Percentiles rank a stretch among this genome's conserved stretches.
Conservation (phyloP, 139 green algal genomes). For the Micractinium conductrix region DNA sequence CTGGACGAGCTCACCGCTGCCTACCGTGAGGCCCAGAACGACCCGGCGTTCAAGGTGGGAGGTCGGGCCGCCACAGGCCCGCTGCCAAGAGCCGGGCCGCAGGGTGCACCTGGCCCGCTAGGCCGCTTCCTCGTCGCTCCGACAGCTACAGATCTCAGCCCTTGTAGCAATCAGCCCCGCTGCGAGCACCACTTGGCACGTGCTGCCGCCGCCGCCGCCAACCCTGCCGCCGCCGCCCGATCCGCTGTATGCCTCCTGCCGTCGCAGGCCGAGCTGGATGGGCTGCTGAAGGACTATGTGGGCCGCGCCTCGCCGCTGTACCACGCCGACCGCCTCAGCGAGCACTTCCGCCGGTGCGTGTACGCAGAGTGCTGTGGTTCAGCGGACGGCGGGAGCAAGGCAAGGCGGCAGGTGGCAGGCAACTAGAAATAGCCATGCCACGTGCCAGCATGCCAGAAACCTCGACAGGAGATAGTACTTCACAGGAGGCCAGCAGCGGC, state of each 20-base stretch:
- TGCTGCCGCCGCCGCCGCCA: background rate
- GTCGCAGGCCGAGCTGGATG: constrained; percentile 85
- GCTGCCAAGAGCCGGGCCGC: too few relatives aligned
- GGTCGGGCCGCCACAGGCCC: background rate
- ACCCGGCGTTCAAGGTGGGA: constrained; percentile 70
- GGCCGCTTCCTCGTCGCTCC: background rate
- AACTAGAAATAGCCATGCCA: too few relatives aligned
- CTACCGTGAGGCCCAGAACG: constrained; percentile 74
- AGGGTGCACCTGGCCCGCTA: background rate
- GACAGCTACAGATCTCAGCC: too few relatives aligned
- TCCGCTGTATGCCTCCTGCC: background rate
- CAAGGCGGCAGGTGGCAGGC: background rate
- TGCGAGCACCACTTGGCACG: background rate
- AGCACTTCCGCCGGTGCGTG: constrained; percentile 76
- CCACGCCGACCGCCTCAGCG: constrained; percentile 91
- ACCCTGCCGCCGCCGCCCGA: background rate
- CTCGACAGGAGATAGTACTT: too few relatives aligned
- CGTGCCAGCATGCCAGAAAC: too few relatives aligned
- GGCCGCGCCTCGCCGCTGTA: constrained; percentile 94
- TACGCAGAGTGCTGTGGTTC: too few relatives aligned
- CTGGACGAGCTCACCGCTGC: constrained; percentile 86
- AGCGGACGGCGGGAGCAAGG: too few relatives aligned
- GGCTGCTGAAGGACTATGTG: constrained; percentile 96
- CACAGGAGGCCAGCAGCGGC: background rate
- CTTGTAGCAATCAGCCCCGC: background rate